Evolutionary conservation across 768 basidiomycete genomes (phyloP), one percentile per base, ranked within the genome.

Genomic region (Lactarius tabidus): DNA sequence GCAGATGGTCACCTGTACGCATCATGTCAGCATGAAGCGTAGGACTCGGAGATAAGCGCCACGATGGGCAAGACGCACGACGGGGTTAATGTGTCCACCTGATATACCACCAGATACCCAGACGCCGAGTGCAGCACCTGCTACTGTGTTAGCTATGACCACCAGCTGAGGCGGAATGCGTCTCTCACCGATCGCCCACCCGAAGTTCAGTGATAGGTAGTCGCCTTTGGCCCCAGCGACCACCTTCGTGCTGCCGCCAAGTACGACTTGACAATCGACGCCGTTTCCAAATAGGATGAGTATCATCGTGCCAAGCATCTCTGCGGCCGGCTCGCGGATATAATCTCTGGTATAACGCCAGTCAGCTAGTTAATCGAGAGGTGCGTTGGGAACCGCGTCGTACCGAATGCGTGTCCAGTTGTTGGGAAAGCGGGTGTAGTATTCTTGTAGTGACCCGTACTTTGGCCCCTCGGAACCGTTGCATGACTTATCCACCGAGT

Each of bases 41-140:
- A n/a, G n/a, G n/a, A n/a, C n/a, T n/a, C n/a, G 10, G 23, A 23
- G 35, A 57, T 36, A 35, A 17, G 35, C 36, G 56, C 31, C 35
- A 36, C 26, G 36, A 36, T n/a, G 14, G 56, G 2, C 14, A 28
- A 26, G 23, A 51, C 60, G 36, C 26, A 65, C 75, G 4, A 76
- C 75, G 12, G 77, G 76, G 63, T 77, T 77, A 63, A 76, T 71
- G 63, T 91, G 89, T 36, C 87, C 89, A 8, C 87, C 88, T 54
- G 89, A 89, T 63, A 89, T 81, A 56, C 85, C 85, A 62, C 80
- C 81, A n/a, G 81, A 81, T 2, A 84, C 79, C 86, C 86, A 90
- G 9, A 87, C 87, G 33, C 86, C 89, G 74, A 89, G 77, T 9
- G 85, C 83, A 2, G 82, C 77, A 26, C 87, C 79, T 79, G 60